Base-by-base conservation (phyloP, 768 basidiomycete genomes). In the Kwoniella newhampshirensis region DNA sequence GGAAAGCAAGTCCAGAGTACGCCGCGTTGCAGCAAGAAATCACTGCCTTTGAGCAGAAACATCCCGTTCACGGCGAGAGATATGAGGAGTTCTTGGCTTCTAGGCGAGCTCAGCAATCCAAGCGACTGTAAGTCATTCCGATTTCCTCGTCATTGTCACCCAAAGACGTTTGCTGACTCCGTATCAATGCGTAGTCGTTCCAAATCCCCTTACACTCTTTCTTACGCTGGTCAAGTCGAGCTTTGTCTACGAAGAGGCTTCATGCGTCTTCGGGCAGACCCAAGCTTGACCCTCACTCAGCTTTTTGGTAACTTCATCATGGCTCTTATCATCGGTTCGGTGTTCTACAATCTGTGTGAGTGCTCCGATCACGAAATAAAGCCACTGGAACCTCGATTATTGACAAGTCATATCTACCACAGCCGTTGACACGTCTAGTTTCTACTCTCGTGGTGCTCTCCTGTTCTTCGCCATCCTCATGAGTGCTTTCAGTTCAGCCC, bases 61-160 rank as follows among this genome's bases (percentile, higher is more conserved):
- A 71, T 55, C 77, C 76, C 0, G 64, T 77, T 62, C 49, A 63
- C 13, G 68, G 71, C 12, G 63, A 66, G 21, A 51, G 58, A 25
- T 87, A 88, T 67, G 83, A 87, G 44, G 82, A 84, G 1, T 94
- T 94, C 81, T 83, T 86, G 44, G 81, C 81, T 7, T 86, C 89
- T 0, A 62, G 75, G 51, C 39, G 73, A 37, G 87, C 90, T 5
- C 79, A 81, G 20, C 83, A 82, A 12, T 87, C 89, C 71, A 91
- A 91, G 80, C 85, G 86, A 74, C 82, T 81, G 59, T 86, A 85
- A 23, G 88, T 87, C 1, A 8, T 86, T 86, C 70, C 74, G 87
- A 66, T 83, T 87, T 47, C 76, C 79, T 62, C 83, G 85, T 0
- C 76, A 87, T 57, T 81, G 83, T 0, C 77, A 79, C 89, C 76